These are phyloP conservation scores for Phytopythium litorale DNA, from an alignment of 352 stramenopile genomes.

Conservation along the genomic window DNA sequence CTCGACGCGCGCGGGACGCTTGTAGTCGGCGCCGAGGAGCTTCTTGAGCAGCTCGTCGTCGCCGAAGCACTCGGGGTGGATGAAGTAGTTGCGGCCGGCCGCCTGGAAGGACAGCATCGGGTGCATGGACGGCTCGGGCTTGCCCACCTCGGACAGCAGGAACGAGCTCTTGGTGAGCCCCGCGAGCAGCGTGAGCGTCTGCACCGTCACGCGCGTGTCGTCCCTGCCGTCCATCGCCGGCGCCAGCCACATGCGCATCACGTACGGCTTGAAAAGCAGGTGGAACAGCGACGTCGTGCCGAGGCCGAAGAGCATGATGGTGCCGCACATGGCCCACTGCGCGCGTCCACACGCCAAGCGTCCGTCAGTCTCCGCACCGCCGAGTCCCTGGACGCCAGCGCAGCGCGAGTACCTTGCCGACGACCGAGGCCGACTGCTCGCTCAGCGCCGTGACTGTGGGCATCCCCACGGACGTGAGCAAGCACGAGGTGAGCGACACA, in stretches of 20 bases:
- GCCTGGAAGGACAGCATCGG: slow-evolving; percentile 84
- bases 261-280: slow-evolving; percentile 84
- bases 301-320: slow-evolving; percentile 84
- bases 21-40: slow-evolving; percentile 37
- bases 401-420: slow-evolving; percentile 49
- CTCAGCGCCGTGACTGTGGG: slow-evolving; percentile 69
- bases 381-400: too few relatives aligned
- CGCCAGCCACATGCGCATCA: slow-evolving; percentile 75
- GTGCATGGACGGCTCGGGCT: slow-evolving; percentile 63
- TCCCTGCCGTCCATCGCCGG: slow-evolving; percentile 9
- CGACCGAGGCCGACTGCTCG: slow-evolving; percentile 60
- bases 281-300: slow-evolving; percentile 83
- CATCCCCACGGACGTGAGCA: slow-evolving; percentile 80
- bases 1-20: slow-evolving; percentile 9
- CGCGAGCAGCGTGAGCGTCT: slow-evolving; percentile 72
- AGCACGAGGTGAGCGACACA: slow-evolving; percentile 81
- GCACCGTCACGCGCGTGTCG: slow-evolving; percentile 49
- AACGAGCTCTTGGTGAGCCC: slow-evolving; percentile 50
- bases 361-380: too few relatives aligned
- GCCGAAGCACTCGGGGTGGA: slow-evolving; percentile 72
- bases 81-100: slow-evolving; percentile 63
- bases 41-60: slow-evolving; percentile 59
- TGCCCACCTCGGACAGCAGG: slow-evolving; percentile 51
- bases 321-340: slow-evolving; percentile 84
- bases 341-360: not conserved